These are phyloP conservation scores for Lipomyces yamanashiensis DNA, from an alignment of 805 yeast species.

Conservation along the genomic window DNA sequence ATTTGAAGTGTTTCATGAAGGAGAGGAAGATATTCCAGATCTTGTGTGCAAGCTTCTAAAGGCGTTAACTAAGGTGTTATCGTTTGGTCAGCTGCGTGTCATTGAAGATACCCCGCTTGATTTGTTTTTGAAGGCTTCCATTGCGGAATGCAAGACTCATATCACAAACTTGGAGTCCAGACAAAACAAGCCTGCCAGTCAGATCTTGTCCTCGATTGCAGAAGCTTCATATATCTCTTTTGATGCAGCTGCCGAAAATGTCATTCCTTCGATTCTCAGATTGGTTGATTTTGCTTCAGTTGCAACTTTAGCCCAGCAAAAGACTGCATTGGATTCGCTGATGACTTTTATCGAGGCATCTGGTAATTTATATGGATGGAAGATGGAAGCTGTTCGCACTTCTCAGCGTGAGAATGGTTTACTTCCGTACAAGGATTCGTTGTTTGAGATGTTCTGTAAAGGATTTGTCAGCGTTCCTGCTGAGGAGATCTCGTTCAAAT, in stretches of 20 bases:
- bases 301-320: constrained; percentile 55
- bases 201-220: constrained; percentile 61
- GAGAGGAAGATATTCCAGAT: constrained; percentile 52
- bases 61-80: constrained; percentile 45
- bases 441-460: constrained; percentile 69
- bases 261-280: constrained; percentile 53
- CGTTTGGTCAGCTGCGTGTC: constrained; percentile 41
- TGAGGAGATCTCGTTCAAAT: constrained; percentile 69
- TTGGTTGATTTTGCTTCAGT: constrained; percentile 42
- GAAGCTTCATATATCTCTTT: constrained; percentile 54
- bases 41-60: constrained; percentile 53
- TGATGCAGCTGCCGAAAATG: constrained; percentile 50
- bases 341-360: constrained; percentile 63
- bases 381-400: constrained; percentile 14
- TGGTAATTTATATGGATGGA: constrained; percentile 50
- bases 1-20: constrained; percentile 84
- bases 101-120: constrained; percentile 45
- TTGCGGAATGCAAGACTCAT: constrained; percentile 54
- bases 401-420: constrained; percentile 47
- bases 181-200: constrained; percentile 63
- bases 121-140: constrained; percentile 48
- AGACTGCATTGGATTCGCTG: constrained; percentile 62
- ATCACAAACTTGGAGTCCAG: constrained; percentile 57
- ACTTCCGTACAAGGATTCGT: constrained; percentile 61
- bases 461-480: constrained; percentile 69